Evolutionary conservation across 2,329 filamentous ascomycete genomes (phyloP), one percentile per base, ranked within the genome.

Genomic region (Venturia nashicola): DNA sequence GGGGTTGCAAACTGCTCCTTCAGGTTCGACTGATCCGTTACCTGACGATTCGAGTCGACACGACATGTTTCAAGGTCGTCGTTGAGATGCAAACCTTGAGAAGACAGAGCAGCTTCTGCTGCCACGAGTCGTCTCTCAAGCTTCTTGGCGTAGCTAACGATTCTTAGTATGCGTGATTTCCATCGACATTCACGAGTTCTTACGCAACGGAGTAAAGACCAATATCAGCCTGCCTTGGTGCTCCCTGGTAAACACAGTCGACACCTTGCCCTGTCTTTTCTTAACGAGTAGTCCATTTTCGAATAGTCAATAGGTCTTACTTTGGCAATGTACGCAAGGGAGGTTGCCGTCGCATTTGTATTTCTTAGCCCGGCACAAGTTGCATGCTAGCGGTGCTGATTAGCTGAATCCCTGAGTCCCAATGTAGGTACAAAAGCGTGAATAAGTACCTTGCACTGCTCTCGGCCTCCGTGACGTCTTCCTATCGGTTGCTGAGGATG

Each of bases 341-440:
- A 74, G 76, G 36, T 70, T 69, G 66, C 79, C 78, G 66, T 79
- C 76, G 67, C 78, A 80, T 67, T 78, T 78, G 69, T 80, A 79
- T 70, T 80, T 80, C 70, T 80, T 79, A 59, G 71, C 66, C 61
- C 78, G 72, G 68, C 78, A 80, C 39, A 76, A 70, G 66, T 79
- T 77, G 67, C 78, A 80, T 2, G 78, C 78, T 64, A 76, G 75
- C 11, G 76, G 74, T 20, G 78, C 76, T n/a, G 77, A 75, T n/a
- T 60, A 72, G 69, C 64, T 51, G 46, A 16, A 39, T 39, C 36
- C 36, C 5, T 39, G 5, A 39, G 36, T 11, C 6, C 6, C 36
- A 39, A 39, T 3, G 11, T 39, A 8, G 36, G 36, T 39, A 11
- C 6, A 8, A 39, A 39, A 5, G 6, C 2, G 36, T 39, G n/a